Evolutionary conservation across 139 green algal species (phyloP).

Genomic region (Chlorella vulgaris): DNA sequence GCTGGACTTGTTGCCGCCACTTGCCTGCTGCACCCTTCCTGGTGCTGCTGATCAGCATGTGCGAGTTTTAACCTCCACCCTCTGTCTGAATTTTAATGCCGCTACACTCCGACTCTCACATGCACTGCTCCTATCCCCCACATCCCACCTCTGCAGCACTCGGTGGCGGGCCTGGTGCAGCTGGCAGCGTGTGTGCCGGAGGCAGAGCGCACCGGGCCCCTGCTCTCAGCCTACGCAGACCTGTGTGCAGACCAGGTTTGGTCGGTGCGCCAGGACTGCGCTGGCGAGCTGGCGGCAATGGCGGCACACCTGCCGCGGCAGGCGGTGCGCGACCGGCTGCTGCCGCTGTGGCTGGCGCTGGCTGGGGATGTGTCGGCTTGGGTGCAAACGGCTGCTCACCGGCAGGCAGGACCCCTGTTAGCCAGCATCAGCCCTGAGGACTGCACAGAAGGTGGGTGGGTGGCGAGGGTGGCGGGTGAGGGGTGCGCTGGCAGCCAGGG

Average conservation of each 20-base stretch:
- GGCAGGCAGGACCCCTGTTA: conserved; percentile 33
- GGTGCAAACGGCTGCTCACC: conserved; percentile 29
- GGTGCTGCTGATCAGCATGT: too few species aligned
- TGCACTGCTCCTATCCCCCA: neutral
- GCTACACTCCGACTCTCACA: too few species aligned
- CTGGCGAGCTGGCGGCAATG: neutral
- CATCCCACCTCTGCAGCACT: neutral
- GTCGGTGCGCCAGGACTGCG: conserved; percentile 34
- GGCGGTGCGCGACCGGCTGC: conserved; percentile 13
- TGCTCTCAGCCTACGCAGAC: conserved; percentile 15
- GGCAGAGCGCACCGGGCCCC: neutral
- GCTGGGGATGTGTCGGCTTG: conserved; percentile 36
- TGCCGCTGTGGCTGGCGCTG: conserved; percentile 25
- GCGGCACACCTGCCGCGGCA: neutral
- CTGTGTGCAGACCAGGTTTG: conserved; percentile 33
- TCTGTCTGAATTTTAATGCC: too few species aligned
- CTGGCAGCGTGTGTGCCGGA: conserved; percentile 5
- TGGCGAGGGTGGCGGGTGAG: neutral
- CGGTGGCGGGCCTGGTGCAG: conserved; percentile 3
- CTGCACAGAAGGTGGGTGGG: conserved; percentile 9
- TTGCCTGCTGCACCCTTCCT: too few species aligned
- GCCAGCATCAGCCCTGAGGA: conserved; percentile 6
- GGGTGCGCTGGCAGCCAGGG: neutral
- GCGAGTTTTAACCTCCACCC: too few species aligned
- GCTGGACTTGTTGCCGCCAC: too few species aligned